Percentiles rank a stretch among this genome's conserved stretches.
phyloP scores from a whole-genome alignment of 495 filamentous ascomycete species.

The Evernia prunastri region DNA sequence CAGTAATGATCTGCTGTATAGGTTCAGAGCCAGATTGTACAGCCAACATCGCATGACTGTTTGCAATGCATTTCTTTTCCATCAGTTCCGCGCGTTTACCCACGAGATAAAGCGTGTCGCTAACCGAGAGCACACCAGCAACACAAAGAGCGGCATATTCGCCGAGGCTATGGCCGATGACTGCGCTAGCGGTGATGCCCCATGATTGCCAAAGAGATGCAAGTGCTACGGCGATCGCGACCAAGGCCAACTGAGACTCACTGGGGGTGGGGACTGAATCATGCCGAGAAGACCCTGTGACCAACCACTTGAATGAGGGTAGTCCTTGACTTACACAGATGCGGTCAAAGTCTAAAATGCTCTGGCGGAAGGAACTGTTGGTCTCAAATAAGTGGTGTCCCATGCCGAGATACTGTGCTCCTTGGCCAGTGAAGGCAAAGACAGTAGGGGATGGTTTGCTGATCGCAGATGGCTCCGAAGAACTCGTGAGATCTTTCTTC shows the following conservation, averaged over 20 bases:
- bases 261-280: conserved; percentile 58
- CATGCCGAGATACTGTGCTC: conserved; percentile 46
- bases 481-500: conserved; percentile 12
- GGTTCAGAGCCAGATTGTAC: conserved; percentile 14
- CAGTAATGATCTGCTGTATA: conserved; percentile 12
- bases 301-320: conserved; percentile 27
- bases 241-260: conserved; percentile 36
- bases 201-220: conserved; percentile 30
- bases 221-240: conserved; percentile 34
- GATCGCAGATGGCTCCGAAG: conserved; percentile 16
- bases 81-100: conserved; percentile 35
- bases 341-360: conserved; percentile 29
- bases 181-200: conserved; percentile 32
- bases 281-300: conserved; percentile 20
- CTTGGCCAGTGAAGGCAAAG: conserved; percentile 66
- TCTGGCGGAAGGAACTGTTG: conserved; percentile 26
- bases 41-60: conserved; percentile 34
- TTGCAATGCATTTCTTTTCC: conserved; percentile 25
- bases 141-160: conserved; percentile 40
- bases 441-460: conserved; percentile 35
- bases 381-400: conserved; percentile 29
- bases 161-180: conserved; percentile 40
- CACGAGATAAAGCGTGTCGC: conserved; percentile 36
- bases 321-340: conserved; percentile 33
- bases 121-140: conserved; percentile 36